Evolutionary conservation across 2,329 filamentous ascomycete genomes (phyloP), one percentile per base, ranked within the genome.

Genomic region (Ophiocordyceps polyrhachis-furcata): DNA sequence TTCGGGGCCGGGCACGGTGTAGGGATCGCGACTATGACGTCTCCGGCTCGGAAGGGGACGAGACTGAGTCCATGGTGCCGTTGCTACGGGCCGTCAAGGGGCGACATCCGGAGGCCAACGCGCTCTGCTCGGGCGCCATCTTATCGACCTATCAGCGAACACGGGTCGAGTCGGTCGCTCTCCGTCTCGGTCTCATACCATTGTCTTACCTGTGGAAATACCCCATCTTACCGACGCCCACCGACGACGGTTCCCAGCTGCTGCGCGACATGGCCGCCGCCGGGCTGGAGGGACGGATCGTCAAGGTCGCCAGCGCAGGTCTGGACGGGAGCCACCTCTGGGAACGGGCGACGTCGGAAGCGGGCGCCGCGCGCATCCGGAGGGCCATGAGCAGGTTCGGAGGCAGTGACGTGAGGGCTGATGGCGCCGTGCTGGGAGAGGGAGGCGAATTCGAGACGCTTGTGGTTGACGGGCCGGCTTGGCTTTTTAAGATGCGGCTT

Each of bases 91-190:
- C 68, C 43, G 73, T 94, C 47, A 73, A 79, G 56, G 56, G 62
- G 11, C 69, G 66, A 2, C 83, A 94, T 57, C 89, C 89, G 0
- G 73, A 81, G 46, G 82, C 83, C 44, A 88, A 93, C 58, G 91
- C 89, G 29, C 67, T 98, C 43, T 88, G 81, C 52, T 86, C 88
- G 0, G 91, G 91, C 45, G 91, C 91, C 19, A 94, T 98, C 49
- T 65, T 96, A 35, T 93, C 86, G 11, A 93, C 87, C 3, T 98
- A 98, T 62, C 91, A 98, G 64, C 81, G 91, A 46, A 96, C 89
- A 1, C 73, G 91, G n/a, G 82, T 98, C 43, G 91, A 98, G 64
- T 89, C 84, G 47, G 80, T 96, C 12, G 88, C 88, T 12, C 58
- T 79, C n/a, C 73, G 91, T 15, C 69, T 96, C n/a, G 83, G 82